Evolutionary conservation across 1,139 yeast species (phyloP).

Genomic region (Scheffersomyces illinoinensis): DNA sequence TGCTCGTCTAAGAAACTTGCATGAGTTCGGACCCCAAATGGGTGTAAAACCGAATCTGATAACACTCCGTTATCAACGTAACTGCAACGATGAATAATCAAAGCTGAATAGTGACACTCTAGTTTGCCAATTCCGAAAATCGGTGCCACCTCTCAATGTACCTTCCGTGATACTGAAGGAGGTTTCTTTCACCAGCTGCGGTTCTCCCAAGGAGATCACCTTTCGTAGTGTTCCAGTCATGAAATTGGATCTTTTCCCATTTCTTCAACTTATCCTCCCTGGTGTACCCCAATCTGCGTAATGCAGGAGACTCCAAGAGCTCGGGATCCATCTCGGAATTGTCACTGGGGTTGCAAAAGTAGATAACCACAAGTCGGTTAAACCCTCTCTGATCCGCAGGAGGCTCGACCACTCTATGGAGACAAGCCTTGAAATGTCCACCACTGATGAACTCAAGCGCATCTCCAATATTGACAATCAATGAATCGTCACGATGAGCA

Average conservation of each 20-base stretch:
- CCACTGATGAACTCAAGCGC: constrained; percentile 51
- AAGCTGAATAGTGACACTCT: too few relatives aligned
- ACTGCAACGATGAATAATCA: not conserved
- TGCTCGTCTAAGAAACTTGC: too few relatives aligned
- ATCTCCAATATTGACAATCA: constrained; percentile 53
- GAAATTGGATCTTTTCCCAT: constrained; percentile 38
- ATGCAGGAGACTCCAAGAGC: constrained; percentile 35
- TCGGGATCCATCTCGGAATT: constrained; percentile 40
- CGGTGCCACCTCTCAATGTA: constrained; percentile 47
- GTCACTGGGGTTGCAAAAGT: constrained; percentile 40
- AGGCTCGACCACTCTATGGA: constrained; percentile 49
- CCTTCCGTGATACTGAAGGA: constrained; percentile 38
- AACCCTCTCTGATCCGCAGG: constrained; percentile 41
- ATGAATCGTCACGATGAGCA: constrained; percentile 43
- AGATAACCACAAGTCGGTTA: constrained; percentile 44
- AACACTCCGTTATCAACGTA: not conserved
- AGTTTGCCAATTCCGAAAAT: not conserved
- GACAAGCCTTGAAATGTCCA: constrained; percentile 47
- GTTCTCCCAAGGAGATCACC: constrained; percentile 41
- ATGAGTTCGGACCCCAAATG: not conserved
- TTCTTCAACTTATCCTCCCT: constrained; percentile 28
- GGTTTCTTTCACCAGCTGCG: constrained; percentile 38
- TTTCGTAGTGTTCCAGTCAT: constrained; percentile 42
- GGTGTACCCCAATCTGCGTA: constrained; percentile 28
- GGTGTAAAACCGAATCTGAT: not conserved